Evolutionary conservation across 2,329 filamentous ascomycete species (phyloP), one percentile per base, ranked within the genome.

Genomic region (Penicillium corylophilum): DNA sequence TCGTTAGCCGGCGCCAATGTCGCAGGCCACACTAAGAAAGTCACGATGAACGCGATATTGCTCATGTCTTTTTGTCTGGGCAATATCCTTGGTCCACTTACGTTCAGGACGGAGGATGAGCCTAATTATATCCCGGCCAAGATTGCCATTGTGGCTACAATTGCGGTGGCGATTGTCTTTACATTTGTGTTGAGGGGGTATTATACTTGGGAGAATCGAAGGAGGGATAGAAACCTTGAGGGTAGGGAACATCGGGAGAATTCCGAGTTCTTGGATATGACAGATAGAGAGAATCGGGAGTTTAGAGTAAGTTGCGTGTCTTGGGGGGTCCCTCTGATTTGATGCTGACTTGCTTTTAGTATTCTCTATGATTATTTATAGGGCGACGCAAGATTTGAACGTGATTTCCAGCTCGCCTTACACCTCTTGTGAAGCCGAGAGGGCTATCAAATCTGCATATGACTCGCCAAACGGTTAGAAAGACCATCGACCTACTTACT

Each of bases 1-100:
- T 70, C 70, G 1, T 67, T 72, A 52, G 72, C 76, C 15, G 71
- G 74, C 0, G 71, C 66, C 15, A 80, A 80, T 50, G 67, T 75
- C 2, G 74, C 74, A 5, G 77, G 77, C 0, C 75, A 80, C 49
- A 77, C 76, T 2, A 80, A 80, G 65, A 79, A 79, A 53, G 74
- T 77, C 22, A 77, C 75, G 1, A 71, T 75, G 43, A 78, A 76
- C 36, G 77, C 76, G 0, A 58, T 79, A n/a, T 62, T 75, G 8
- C 65, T 78, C 9, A 69, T 77, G 47, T 64, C 69, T 2, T 77
- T 75, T 59, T 71, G 69, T 31, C 61, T 74, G 7, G 74, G 72
- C 2, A 77, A 77, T 55, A 75, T 77, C 46, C 62, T 77, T 5
- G 75, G 73, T 1, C 74, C 76, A 16, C 68, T 75, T 53, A 76